A percentile compares a stretch with the other conserved stretches of the same genome.
Conservation (phyloP, 176 grass and related monocot genomes). For the Stipa capillata region DNA sequence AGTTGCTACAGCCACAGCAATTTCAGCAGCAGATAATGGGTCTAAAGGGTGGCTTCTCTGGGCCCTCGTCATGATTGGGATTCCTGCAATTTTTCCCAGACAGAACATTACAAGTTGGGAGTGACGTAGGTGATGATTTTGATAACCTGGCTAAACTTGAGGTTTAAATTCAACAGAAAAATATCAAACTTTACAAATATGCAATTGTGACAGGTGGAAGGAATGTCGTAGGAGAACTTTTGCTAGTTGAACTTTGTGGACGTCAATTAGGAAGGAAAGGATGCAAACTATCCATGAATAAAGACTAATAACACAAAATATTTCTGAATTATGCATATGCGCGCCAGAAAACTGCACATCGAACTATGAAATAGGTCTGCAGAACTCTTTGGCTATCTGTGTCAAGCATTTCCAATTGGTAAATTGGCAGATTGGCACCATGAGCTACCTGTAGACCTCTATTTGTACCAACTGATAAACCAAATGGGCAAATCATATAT, state of each 20-base stretch:
- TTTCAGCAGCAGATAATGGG: constrained; percentile 69
- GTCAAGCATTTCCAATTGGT: neutral
- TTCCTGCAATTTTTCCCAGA: constrained; percentile 23
- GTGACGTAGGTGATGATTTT: neutral
- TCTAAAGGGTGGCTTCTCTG: constrained; percentile 59
- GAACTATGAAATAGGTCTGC: neutral
- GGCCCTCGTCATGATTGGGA: constrained; percentile 47
- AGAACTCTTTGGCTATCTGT: neutral
- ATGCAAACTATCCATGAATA: neutral
- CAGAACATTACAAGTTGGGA: neutral
- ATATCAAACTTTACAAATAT: neutral
- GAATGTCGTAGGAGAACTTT: neutral
- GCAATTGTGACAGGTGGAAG: neutral
- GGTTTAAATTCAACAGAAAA: neutral
- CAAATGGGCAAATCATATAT: neutral
- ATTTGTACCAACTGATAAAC: neutral
- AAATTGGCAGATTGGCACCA: neutral
- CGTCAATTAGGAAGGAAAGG: neutral
- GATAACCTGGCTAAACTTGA: neutral
- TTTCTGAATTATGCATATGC: neutral
- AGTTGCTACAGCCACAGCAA: constrained; percentile 63
- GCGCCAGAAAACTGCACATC: neutral
- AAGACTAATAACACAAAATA: neutral
- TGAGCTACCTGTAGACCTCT: neutral
- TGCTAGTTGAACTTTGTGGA: neutral